These are phyloP conservation scores for Cyanodermella asteris DNA, from an alignment of 2,329 filamentous ascomycete species.

Conservation along the genomic window DNA sequence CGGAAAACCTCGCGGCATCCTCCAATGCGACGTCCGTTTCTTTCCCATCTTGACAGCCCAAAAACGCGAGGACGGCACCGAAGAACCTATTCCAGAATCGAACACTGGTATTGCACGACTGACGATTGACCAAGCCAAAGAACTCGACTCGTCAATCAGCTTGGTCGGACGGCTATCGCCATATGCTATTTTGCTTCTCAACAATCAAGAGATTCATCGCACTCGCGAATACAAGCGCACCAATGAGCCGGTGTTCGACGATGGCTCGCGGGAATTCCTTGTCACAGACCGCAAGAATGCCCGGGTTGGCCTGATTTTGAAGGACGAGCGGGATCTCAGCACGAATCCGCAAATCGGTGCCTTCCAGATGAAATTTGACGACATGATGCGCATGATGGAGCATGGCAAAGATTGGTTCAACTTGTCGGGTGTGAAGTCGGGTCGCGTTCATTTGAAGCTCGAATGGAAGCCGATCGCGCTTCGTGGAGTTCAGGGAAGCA, in stretches of 20 bases:
- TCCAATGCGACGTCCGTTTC: conserved; percentile 72
- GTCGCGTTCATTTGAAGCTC: conserved; percentile 71
- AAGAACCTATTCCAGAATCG: conserved; percentile 63
- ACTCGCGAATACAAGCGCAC: conserved; percentile 90
- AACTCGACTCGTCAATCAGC: conserved; percentile 80
- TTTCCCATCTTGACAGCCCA: conserved; percentile 70
- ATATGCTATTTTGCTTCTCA: conserved; percentile 71
- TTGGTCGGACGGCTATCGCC: conserved; percentile 79
- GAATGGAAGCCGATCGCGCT: conserved; percentile 92
- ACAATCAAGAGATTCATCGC: conserved; percentile 72
- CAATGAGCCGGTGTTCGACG: conserved; percentile 91
- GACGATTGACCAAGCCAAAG: conserved; percentile 87
- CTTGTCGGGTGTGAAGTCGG: conserved; percentile 55
- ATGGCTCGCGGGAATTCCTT: conserved; percentile 80
- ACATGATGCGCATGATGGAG: conserved; percentile 73
- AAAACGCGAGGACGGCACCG: conserved; percentile 52
- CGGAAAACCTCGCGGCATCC: conserved; percentile 59
- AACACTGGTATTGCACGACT: conserved; percentile 89
- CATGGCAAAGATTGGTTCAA: conserved; percentile 97
- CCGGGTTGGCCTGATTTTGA: conserved; percentile 77
- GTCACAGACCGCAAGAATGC: conserved; percentile 85
- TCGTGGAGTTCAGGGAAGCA: conserved; percentile 51
- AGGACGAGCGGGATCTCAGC: conserved; percentile 75
- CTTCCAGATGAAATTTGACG: conserved; percentile 87
- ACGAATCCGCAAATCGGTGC: conserved; percentile 69